These are phyloP conservation scores for Grosmannia penicillata DNA, from an alignment of 2,329 filamentous ascomycete species.

Conservation along the genomic window DNA sequence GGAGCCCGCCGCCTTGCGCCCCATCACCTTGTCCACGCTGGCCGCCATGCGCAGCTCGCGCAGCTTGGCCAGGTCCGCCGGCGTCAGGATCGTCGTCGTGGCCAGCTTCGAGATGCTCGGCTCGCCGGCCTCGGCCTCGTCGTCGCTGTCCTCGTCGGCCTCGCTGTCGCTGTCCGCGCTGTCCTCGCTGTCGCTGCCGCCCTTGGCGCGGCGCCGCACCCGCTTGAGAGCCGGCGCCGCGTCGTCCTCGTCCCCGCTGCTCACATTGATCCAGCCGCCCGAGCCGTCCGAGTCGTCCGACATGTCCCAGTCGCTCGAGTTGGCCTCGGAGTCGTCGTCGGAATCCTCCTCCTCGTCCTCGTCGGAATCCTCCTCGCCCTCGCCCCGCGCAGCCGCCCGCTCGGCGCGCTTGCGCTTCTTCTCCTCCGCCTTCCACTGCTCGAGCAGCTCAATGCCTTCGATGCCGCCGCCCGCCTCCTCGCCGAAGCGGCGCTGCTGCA, in stretches of 20 bases:
- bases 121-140: slow-evolving; percentile 35
- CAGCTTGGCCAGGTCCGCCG: slow-evolving; percentile 89
- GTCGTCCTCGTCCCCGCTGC: slow-evolving; percentile 68
- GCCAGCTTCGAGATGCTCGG: slow-evolving; percentile 55
- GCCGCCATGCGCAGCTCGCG: slow-evolving; percentile 69
- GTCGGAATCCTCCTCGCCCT: slow-evolving; percentile 44
- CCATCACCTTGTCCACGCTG: slow-evolving; percentile 50
- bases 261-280: slow-evolving; percentile 87
- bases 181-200: slow-evolving; percentile 11
- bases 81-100: slow-evolving; percentile 88
- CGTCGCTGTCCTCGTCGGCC: slow-evolving; percentile 24
- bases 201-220: slow-evolving; percentile 31
- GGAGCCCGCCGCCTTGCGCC: slow-evolving; percentile 8
- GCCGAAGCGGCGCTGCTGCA: slow-evolving; percentile 66
- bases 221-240: slow-evolving; percentile 56
- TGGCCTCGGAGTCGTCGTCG: slow-evolving; percentile 37
- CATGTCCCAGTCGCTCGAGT: slow-evolving; percentile 46
- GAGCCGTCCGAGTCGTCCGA: slow-evolving; percentile 52
- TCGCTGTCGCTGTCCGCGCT: slow-evolving; percentile 18
- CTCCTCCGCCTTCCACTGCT: slow-evolving; percentile 89
- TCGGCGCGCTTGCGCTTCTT: slow-evolving; percentile 57
- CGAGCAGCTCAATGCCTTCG: slow-evolving; percentile 81
- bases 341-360: slow-evolving; percentile 47
- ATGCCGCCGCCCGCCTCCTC: slow-evolving; percentile 70
- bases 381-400: slow-evolving; percentile 36